Conservation (phyloP, 2,329 filamentous ascomycete genomes). For the Exophiala spinifera region DNA sequence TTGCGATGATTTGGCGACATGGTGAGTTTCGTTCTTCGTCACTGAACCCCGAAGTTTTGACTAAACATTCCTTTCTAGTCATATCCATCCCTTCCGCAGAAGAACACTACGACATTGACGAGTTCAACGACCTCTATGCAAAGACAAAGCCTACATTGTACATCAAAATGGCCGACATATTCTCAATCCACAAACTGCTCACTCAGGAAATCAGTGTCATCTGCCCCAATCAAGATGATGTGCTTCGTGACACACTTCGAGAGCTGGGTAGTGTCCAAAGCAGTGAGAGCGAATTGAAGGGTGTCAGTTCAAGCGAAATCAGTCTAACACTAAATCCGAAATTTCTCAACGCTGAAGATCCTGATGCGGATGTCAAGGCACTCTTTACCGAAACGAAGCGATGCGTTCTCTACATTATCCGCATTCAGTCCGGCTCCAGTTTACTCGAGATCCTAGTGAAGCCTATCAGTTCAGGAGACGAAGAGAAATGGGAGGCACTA, state of each 20-base stretch:
- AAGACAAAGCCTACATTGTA: conserved; percentile 97
- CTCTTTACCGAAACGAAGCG: conserved; percentile 98
- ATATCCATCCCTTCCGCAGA: conserved; percentile 85
- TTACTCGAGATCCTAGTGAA: conserved; percentile 95
- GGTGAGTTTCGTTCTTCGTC: conserved; percentile 40
- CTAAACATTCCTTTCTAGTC: conserved; percentile 49
- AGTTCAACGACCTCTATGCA: conserved; percentile 96
- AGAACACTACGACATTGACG: conserved; percentile 93
- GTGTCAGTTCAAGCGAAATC: conserved; percentile 82
- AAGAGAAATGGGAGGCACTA: conserved; percentile 78
- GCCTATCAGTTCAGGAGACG: conserved; percentile 80
- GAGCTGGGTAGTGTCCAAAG: conserved; percentile 94
- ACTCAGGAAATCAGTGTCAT: conserved; percentile 73
- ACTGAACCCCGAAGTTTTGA: too few species aligned
- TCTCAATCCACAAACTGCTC: conserved; percentile 88
- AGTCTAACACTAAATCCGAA: conserved; percentile 87
- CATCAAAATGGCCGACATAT: conserved; percentile 97
- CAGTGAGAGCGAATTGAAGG: conserved; percentile 90
- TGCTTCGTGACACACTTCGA: conserved; percentile 84
- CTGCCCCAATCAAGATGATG: conserved; percentile 77
- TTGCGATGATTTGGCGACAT: conserved; percentile 70
- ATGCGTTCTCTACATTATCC: conserved; percentile 95
- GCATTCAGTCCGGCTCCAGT: conserved; percentile 85
- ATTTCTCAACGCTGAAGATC: conserved; percentile 85
- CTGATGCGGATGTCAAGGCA: conserved; percentile 85